Percentiles rank a stretch among this genome's conserved stretches.
These are phyloP conservation scores for Colletotrichum sp. DNA, from an alignment of 2,329 filamentous ascomycete genomes.

Conservation along the genomic window DNA sequence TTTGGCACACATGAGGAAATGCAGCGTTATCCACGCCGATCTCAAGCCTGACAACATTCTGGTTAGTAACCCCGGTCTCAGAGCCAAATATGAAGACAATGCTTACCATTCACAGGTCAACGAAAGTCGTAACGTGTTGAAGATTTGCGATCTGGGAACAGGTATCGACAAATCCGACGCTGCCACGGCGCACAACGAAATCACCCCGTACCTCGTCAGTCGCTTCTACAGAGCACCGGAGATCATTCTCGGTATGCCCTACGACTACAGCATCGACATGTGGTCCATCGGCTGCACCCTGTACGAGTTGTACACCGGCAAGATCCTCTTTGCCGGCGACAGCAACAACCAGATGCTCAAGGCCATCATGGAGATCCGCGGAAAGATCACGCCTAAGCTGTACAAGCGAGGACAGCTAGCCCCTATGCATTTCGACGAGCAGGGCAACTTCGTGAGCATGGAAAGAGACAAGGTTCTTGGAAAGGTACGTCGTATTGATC, in stretches of 20 bases:
- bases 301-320: conserved; percentile 96
- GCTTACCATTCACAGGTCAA: conserved; percentile 63
- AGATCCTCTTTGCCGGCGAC: conserved; percentile 92
- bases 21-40: conserved; percentile 94
- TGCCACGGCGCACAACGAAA: conserved; percentile 74
- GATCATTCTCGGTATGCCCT: conserved; percentile 95
- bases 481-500: conserved; percentile 61
- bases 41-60: conserved; percentile 98
- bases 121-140: conserved; percentile 81
- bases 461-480: conserved; percentile 88
- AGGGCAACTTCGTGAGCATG: conserved; percentile 82
- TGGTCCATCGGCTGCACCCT: conserved; percentile 98
- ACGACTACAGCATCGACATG: conserved; percentile 93
- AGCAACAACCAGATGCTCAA: conserved; percentile 99
- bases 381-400: conserved; percentile 88
- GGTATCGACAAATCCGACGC: conserved; percentile 87
- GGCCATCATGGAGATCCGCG: conserved; percentile 93
- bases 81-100: not conserved
- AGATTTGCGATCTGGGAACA: conserved; percentile 97
- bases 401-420: conserved; percentile 82
- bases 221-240: conserved; percentile 97
- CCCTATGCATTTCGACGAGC: conserved; percentile 81
- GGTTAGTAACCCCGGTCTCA: conserved; percentile 50
- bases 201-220: conserved; percentile 94
- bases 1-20: conserved; percentile 85